Base-by-base conservation (phyloP, 495 filamentous ascomycete genomes). In the Penicillium coffeae region DNA sequence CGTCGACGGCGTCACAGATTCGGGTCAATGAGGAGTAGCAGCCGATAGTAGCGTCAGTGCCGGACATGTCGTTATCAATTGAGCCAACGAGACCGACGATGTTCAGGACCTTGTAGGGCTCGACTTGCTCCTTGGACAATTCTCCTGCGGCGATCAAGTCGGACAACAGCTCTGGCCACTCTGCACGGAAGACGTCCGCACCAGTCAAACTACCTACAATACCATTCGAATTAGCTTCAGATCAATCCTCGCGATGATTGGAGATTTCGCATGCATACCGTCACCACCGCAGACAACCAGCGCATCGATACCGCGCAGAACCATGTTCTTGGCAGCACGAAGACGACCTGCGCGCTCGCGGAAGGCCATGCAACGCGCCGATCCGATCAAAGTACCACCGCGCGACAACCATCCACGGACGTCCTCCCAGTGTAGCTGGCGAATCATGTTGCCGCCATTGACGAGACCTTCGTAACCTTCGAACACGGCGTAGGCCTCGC, bases 401-500 rank as follows among this genome's bases (percentile, higher is more conserved):
- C 95, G 90, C 5, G 89, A 93, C 39, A 95, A 77, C 78, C 84
- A 97, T 47, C 94, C 93, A 42, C 94, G 86, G 36, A 99, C 94
- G 68, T 96, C 93, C 50, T 92, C 82, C 94, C 94, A 99, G 39
- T 79, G 70, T 79, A 94, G 81, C 71, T 90, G 81, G 45, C 81
- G 79, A 66, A 98, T 98, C 66, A 93, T 79, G 54, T 87, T 78
- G 8, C 90, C 88, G 59, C 92, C 93, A 52, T 86, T 78, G 13
- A 99, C 94, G 38, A 99, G 78, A 21, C 94, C 94, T 57, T 96
- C 88, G 72, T 97, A 99, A 40, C 94, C 94, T 70, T 99, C 94
- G 66, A 87, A 91, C 57, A 99, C 79, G 58, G 84, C 89, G 58
- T 85, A 99, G 43, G 89, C 79, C 50, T 94, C 88, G 68, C 93